A percentile compares a stretch with the other conserved stretches of the same genome.
phyloP scores from a whole-genome alignment of 1,284 basidiomycete species.

The Bjerkandera adusta region DNA sequence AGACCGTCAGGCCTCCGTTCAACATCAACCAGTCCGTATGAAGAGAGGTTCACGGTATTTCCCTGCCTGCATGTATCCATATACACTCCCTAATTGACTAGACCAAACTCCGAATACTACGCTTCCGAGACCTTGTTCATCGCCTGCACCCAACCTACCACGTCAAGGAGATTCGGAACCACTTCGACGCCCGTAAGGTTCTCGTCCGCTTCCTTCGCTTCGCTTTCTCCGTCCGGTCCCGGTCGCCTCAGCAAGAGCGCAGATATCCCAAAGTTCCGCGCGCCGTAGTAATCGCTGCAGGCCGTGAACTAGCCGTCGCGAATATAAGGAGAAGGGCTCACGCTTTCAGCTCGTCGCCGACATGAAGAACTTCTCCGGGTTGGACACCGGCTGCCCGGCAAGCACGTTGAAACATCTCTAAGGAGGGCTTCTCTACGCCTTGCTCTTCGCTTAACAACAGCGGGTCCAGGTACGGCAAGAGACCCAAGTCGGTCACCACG shows the following conservation, averaged over 20 bases:
- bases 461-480: constrained; percentile 46
- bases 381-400: constrained; percentile 28
- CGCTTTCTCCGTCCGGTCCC: constrained; percentile 46
- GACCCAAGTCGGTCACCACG: constrained; percentile 58
- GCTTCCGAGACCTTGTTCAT: constrained; percentile 5
- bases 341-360: constrained; percentile 71
- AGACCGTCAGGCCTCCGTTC: constrained; percentile 19
- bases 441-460: constrained; percentile 65
- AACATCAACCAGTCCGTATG: no score
- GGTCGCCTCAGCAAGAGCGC: constrained; percentile 55
- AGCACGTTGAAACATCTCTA: constrained; percentile 53
- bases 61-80: constrained; percentile 4
- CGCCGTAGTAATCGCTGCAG: constrained; percentile 70
- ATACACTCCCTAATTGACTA: constrained; percentile 2
- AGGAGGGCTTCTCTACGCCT: constrained; percentile 64
- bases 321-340: constrained; percentile 29
- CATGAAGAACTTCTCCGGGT: constrained; percentile 53
- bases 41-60: no score
- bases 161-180: constrained; percentile 40
- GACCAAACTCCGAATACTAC: no score
- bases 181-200: constrained; percentile 37
- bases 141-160: constrained; percentile 33
- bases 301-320: background rate
- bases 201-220: constrained; percentile 43
- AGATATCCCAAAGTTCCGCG: constrained; percentile 52